Evolutionary conservation across 208 protist species (phyloP).

Genomic region (Crithidia mellificae): DNA sequence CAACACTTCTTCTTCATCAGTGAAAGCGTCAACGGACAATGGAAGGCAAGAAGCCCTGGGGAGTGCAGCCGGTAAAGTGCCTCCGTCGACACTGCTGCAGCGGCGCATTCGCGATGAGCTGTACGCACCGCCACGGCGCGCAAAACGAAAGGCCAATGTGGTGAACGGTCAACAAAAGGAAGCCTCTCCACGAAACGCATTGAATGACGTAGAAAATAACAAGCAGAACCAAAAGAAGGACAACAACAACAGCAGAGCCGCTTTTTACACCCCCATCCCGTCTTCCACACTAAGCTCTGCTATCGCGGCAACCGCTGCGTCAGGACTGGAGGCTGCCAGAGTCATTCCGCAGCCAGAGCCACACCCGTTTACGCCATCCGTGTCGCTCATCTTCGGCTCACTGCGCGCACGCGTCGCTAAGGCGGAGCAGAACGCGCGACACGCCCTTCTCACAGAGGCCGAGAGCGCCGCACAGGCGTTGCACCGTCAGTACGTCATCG

Average conservation of each 20-base stretch:
- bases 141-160: neutral
- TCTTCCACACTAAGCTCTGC: neutral
- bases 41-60: too few relatives aligned
- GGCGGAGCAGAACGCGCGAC: conserved; percentile 11
- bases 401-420: conserved; percentile 4
- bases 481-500: conserved; percentile 20
- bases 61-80: too few relatives aligned
- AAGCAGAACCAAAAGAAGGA: too few relatives aligned
- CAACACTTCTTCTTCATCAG: too few relatives aligned
- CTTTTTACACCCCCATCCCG: neutral
- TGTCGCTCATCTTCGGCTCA: conserved; percentile 11
- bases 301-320: neutral
- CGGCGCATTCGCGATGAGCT: conserved; percentile 32
- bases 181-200: too few relatives aligned
- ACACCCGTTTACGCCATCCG: conserved; percentile 27
- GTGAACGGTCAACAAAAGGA: too few relatives aligned
- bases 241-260: neutral
- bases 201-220: too few relatives aligned
- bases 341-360: neutral
- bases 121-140: conserved; percentile 25
- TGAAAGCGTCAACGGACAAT: too few relatives aligned
- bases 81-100: conserved; percentile 24
- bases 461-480: conserved; percentile 7
- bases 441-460: neutral
- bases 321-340: neutral